A percentile compares a stretch with the other conserved stretches of the same genome.
These are phyloP conservation scores for Fusarium beomiforme DNA, from an alignment of 2,329 filamentous ascomycete genomes.

Conservation along the genomic window DNA sequence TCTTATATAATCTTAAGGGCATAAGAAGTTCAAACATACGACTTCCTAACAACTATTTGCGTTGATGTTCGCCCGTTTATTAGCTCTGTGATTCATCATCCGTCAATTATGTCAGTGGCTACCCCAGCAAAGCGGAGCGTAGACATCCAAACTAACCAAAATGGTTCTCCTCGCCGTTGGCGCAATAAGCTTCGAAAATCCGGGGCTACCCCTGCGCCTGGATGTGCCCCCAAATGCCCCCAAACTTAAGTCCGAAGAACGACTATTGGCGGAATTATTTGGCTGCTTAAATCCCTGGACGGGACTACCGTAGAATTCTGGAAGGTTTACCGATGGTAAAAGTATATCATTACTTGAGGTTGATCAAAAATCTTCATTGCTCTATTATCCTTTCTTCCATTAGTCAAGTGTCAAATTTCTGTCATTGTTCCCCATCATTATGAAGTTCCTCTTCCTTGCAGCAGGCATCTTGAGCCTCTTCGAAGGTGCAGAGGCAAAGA, in stretches of 20 bases:
- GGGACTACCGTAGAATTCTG: accelerated
- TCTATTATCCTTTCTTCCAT: no score
- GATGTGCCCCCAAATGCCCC: background rate
- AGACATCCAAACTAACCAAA: background rate
- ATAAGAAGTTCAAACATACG: no score
- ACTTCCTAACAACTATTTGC: no score
- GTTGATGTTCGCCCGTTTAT: no score
- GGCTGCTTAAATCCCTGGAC: accelerated
- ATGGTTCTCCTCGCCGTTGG: background rate
- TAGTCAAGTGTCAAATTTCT: background rate
- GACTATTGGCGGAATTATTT: slow-evolving; percentile 1
- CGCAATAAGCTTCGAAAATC: background rate
- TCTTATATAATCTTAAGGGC: no score
- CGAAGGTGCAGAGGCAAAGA: background rate
- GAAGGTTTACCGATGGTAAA: background rate
- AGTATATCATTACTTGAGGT: background rate
- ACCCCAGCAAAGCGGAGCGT: background rate
- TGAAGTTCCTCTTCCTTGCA: background rate
- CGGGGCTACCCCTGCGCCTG: background rate
- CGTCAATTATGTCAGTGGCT: background rate
- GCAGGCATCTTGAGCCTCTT: background rate
- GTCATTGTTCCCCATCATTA: background rate
- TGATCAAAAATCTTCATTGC: background rate
- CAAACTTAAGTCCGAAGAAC: accelerated
- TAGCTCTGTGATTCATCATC: no score